Evolutionary conservation across 1,284 basidiomycete species (phyloP).

Genomic region (Melanopsichium pennsylvanicum): DNA sequence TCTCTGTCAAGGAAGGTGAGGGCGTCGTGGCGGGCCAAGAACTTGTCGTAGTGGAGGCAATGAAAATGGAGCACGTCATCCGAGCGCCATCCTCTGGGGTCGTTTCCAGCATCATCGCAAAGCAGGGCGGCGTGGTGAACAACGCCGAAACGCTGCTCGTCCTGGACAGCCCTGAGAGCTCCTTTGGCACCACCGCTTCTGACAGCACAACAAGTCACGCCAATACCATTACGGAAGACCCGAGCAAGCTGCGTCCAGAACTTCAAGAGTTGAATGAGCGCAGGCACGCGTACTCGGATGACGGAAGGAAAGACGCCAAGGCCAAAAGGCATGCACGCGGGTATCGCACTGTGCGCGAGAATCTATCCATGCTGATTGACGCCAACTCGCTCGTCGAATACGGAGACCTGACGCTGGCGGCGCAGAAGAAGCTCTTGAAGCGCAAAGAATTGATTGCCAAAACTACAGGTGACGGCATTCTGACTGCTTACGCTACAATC

Average conservation of each 20-base stretch:
- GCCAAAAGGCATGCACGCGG: slow-evolving; percentile 39
- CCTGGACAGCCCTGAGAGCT: neutral
- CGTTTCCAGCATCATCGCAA: slow-evolving; percentile 8
- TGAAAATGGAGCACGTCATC: slow-evolving; percentile 73
- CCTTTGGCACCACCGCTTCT: neutral
- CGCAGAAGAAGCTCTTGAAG: slow-evolving; percentile 18
- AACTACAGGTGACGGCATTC: slow-evolving; percentile 47
- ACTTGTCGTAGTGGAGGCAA: slow-evolving; percentile 74
- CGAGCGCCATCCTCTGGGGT: slow-evolving; percentile 3
- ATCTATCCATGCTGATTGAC: slow-evolving; percentile 36
- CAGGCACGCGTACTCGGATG: slow-evolving; percentile 9
- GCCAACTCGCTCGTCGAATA: slow-evolving; percentile 40
- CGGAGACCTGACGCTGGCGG: slow-evolving; percentile 43
- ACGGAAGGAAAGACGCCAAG: slow-evolving; percentile 13
- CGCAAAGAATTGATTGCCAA: slow-evolving; percentile 15
- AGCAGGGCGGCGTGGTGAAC: slow-evolving; percentile 30
- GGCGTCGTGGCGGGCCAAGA: slow-evolving; percentile 69
- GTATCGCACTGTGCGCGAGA: slow-evolving; percentile 46
- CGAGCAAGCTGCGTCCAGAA: slow-evolving; percentile 25
- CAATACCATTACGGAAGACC: slow-evolving; percentile 1
- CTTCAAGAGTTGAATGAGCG: slow-evolving; percentile 18
- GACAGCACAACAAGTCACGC: neutral
- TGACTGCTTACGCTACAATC: slow-evolving; percentile 43
- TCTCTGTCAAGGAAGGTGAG: slow-evolving; percentile 53
- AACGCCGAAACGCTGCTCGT: slow-evolving; percentile 20